Evolutionary conservation across 75 land plant species (phyloP).

Genomic region (Sequoiadendron giganteum): DNA sequence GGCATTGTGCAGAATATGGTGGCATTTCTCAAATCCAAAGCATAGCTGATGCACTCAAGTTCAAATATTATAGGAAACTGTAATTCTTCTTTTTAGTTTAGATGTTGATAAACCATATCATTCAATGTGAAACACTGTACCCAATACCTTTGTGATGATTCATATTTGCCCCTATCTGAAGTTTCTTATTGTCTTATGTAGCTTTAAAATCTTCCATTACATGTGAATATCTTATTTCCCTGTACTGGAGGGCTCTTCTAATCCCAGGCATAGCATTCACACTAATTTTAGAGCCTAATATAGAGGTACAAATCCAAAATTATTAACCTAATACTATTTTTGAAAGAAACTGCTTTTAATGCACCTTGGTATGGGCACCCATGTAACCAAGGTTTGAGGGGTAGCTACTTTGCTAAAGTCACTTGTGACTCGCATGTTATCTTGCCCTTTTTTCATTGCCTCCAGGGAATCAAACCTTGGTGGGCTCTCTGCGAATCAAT

Average conservation of each 20-base stretch:
- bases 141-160: too few relatives aligned
- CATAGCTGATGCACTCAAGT: not conserved
- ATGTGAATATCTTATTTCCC: not conserved
- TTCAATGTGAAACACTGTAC: too few relatives aligned
- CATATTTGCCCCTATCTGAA: too few relatives aligned
- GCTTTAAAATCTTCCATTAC: not conserved
- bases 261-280: not conserved
- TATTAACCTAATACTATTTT: not conserved
- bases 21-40: slow-evolving; percentile 9
- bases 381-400: too few relatives aligned
- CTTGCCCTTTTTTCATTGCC: too few relatives aligned
- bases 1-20: slow-evolving; percentile 2
- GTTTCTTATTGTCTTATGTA: not conserved
- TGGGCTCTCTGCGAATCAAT: too few relatives aligned
- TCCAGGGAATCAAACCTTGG: too few relatives aligned
- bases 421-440: too few relatives aligned
- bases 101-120: not conserved
- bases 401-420: too few relatives aligned
- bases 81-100: not conserved
- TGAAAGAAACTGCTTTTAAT: too few relatives aligned
- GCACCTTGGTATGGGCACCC: too few relatives aligned
- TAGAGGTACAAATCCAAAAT: not conserved
- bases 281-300: not conserved
- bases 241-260: not conserved
- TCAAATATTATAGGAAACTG: not conserved